Percentiles rank a stretch among this genome's conserved stretches.
These are phyloP conservation scores for Neocallimastix lanati DNA, from an alignment of 192 early-diverging fungal species.

Conservation along the genomic window DNA sequence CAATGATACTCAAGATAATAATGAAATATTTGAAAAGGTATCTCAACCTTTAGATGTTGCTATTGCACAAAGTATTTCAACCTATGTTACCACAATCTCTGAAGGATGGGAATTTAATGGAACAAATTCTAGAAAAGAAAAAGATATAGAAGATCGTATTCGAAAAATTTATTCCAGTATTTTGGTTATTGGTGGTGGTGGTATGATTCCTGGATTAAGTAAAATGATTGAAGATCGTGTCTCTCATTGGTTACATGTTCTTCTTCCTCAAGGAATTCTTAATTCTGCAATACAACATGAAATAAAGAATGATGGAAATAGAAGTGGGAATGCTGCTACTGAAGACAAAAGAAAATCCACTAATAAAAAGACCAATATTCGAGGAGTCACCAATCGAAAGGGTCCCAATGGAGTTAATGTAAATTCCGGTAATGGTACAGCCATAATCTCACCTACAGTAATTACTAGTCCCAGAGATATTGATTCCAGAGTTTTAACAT, in stretches of 20 bases:
- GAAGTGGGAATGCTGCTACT: no score
- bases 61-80: background rate
- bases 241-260: background rate
- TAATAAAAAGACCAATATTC: background rate
- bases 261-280: background rate
- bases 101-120: background rate
- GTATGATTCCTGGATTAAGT: slow-evolving; percentile 11
- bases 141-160: slow-evolving; percentile 32
- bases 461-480: slow-evolving; percentile 64
- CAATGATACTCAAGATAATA: background rate
- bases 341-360: background rate
- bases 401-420: background rate
- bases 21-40: background rate
- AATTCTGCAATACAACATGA: background rate
- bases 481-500: slow-evolving; percentile 61
- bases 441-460: slow-evolving; percentile 6
- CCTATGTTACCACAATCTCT: background rate
- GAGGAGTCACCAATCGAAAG: background rate
- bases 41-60: background rate
- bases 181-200: slow-evolving; percentile 71
- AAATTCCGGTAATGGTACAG: background rate
- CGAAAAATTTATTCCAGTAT: slow-evolving; percentile 57
- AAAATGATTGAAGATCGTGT: background rate
- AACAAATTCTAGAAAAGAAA: background rate
- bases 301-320: background rate